Conservation (phyloP, 257 asterid genomes). For the Pogostemon cablin region DNA sequence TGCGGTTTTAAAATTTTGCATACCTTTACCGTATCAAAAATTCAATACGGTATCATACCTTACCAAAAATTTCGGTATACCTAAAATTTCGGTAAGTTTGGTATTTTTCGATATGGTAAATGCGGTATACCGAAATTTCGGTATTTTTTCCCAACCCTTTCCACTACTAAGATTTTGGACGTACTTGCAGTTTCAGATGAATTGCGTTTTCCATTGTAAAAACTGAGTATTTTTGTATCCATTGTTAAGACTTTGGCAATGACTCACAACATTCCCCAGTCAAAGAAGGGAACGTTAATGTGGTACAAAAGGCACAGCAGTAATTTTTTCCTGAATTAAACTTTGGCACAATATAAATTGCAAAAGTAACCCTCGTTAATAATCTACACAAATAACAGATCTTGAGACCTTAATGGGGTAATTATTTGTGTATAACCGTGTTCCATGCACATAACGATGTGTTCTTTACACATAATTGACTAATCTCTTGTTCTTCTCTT, state of each 20-base stretch:
- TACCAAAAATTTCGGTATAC: too few species aligned
- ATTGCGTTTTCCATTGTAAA: too few species aligned
- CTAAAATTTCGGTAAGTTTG: too few species aligned
- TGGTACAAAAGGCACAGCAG: neutral
- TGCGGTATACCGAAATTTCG: too few species aligned
- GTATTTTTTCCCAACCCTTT: too few species aligned
- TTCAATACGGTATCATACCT: too few species aligned
- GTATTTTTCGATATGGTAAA: too few species aligned
- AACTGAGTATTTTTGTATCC: constrained; percentile 1
- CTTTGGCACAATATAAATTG: neutral
- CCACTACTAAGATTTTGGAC: too few species aligned
- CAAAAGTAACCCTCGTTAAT: neutral
- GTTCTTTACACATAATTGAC: neutral
- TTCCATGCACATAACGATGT: neutral
- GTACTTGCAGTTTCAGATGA: too few species aligned
- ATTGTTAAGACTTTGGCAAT: neutral
- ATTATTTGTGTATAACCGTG: neutral
- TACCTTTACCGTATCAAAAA: too few species aligned
- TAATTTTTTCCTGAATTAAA: neutral
- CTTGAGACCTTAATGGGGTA: neutral
- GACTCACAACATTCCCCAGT: neutral
- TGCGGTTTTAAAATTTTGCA: too few species aligned
- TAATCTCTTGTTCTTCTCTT: neutral
- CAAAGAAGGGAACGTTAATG: constrained; percentile 10
- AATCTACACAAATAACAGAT: neutral